Evolutionary conservation across 345 rosid genomes (phyloP), one percentile per base, ranked within the genome.

Genomic region (Euphorbia peplus): DNA sequence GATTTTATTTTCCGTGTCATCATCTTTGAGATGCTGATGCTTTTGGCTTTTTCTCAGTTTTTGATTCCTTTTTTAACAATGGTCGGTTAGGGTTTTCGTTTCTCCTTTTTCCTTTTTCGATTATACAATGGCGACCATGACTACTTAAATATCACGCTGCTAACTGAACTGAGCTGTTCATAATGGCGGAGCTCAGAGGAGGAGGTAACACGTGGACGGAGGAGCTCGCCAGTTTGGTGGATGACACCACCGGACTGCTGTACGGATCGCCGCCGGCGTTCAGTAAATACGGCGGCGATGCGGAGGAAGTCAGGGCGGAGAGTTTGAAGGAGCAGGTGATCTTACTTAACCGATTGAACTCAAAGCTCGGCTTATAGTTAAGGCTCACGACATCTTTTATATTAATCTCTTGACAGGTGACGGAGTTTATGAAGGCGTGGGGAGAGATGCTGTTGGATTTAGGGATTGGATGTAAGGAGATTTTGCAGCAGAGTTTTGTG

Each of bases 371-470:
- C n/a, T n/a, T n/a, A n/a, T n/a, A n/a, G n/a, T n/a, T n/a, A n/a
- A n/a, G n/a, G n/a, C n/a, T n/a, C n/a, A n/a, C n/a, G n/a, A n/a
- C n/a, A n/a, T n/a, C n/a, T n/a, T n/a, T n/a, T n/a, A n/a, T n/a
- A n/a, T n/a, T n/a, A n/a, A n/a, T n/a, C n/a, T n/a, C n/a, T n/a
- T n/a, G n/a, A n/a, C n/a, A n/a, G n/a, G 84, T 78, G 71, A 81
- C 80, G 39, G 98, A 83, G 71, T 88, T 93, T 63, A 64, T 85
- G 62, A 88, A 82, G 77, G 85, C 97, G n/a, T 93, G 98, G 98
- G 88, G 87, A 4, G 97, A 93, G 81, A 84, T 93, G 93, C 78
- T 91, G 50, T 5, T 89, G 66, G 95, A 93, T 48, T 84, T 93
- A 15, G 95, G 95, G 18, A 82, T 79, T 59, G 98, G 96, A 9